These are phyloP conservation scores for Aspergillus sp. DNA, from an alignment of 2,329 filamentous ascomycete species.

Conservation along the genomic window DNA sequence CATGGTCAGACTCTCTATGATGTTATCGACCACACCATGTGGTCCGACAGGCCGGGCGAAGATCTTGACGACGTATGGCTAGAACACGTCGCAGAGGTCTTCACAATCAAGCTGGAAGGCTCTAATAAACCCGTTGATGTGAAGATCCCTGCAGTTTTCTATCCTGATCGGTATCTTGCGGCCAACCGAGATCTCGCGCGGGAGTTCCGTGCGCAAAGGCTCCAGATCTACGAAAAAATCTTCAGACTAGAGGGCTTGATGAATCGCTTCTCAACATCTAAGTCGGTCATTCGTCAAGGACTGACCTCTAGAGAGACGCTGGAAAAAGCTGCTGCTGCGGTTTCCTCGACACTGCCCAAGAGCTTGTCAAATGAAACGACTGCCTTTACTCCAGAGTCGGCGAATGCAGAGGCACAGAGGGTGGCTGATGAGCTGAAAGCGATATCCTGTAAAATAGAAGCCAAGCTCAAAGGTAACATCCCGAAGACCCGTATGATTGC, in stretches of 20 bases:
- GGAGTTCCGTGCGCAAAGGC: constrained; percentile 47
- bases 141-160: constrained; percentile 57
- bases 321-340: constrained; percentile 39
- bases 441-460: constrained; percentile 42
- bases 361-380: constrained; percentile 19
- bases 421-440: constrained; percentile 38
- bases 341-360: constrained; percentile 29
- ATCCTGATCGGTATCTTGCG: constrained; percentile 62
- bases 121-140: constrained; percentile 45
- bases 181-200: constrained; percentile 51
- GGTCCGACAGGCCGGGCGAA: constrained; percentile 44
- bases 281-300: constrained; percentile 18
- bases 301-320: constrained; percentile 35
- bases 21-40: constrained; percentile 55
- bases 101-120: constrained; percentile 53
- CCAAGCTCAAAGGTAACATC: constrained; percentile 43
- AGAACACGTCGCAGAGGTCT: constrained; percentile 54
- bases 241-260: constrained; percentile 35
- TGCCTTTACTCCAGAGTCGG: constrained; percentile 21
- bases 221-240: constrained; percentile 38
- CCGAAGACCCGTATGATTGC: background rate
- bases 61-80: constrained; percentile 51
- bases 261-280: constrained; percentile 31
- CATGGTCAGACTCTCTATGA: constrained; percentile 55
- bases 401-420: constrained; percentile 28